Evolutionary conservation across 768 basidiomycete species (phyloP).

Genomic region (Lactarius deliciosus): DNA sequence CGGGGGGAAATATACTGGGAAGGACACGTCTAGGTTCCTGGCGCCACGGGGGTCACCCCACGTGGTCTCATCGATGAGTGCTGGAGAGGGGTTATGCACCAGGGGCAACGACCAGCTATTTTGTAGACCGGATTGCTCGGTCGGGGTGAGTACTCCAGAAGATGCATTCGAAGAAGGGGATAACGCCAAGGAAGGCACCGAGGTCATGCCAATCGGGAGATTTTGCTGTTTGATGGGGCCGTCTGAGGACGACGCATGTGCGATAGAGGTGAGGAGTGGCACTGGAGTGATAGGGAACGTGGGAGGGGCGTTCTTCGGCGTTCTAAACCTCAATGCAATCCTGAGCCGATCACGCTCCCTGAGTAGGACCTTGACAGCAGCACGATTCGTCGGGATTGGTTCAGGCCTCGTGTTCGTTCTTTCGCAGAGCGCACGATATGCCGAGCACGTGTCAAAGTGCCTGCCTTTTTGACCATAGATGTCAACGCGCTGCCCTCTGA

Average conservation of each 20-base stretch:
- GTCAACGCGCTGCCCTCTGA: slow-evolving; percentile 4
- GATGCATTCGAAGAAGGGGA: background rate
- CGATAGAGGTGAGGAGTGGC: background rate
- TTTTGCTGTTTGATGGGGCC: background rate
- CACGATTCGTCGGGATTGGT: background rate
- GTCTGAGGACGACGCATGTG: background rate
- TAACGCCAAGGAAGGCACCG: background rate
- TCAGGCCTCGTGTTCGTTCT: background rate
- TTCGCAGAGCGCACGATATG: background rate
- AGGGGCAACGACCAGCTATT: background rate
- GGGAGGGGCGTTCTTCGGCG: background rate
- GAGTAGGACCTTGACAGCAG: background rate
- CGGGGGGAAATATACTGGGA: background rate
- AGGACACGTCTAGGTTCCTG: background rate
- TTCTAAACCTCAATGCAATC: background rate
- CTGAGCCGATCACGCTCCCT: background rate
- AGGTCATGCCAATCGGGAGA: background rate
- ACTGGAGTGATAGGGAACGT: background rate
- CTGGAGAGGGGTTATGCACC: background rate
- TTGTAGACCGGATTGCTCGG: background rate
- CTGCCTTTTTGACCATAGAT: slow-evolving; percentile 1
- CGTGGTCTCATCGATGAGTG: background rate
- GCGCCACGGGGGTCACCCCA: background rate
- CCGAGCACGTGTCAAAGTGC: background rate
- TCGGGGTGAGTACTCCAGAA: background rate